phyloP scores from a whole-genome alignment of 495 filamentous ascomycete species.

The Penicillium maclennaniae region DNA sequence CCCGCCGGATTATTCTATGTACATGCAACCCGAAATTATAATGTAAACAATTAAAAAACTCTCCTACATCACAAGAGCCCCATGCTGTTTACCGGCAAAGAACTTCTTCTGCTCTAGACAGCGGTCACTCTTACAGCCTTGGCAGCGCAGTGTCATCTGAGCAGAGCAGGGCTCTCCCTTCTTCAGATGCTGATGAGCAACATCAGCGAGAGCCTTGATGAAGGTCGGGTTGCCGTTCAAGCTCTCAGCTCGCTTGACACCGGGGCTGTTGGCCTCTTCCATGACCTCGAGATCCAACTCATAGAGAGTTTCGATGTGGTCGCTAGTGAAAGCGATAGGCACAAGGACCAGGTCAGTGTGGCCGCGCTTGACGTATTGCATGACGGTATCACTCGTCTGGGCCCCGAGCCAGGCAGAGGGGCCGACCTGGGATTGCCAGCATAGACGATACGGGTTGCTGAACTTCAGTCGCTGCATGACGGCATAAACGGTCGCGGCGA shows the following conservation, averaged over 20 bases:
- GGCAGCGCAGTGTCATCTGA: slow-evolving; percentile 91
- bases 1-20: not conserved
- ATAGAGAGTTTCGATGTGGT: slow-evolving; percentile 97
- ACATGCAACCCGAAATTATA: not conserved
- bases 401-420: slow-evolving; percentile 94
- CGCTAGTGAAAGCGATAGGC: slow-evolving; percentile 95
- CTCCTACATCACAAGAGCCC: slow-evolving; percentile 33
- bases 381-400: slow-evolving; percentile 84
- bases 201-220: slow-evolving; percentile 82
- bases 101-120: slow-evolving; percentile 92
- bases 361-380: slow-evolving; percentile 83
- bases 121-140: slow-evolving; percentile 85
- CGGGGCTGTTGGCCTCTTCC: slow-evolving; percentile 72
- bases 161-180: slow-evolving; percentile 63
- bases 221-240: slow-evolving; percentile 90
- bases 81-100: slow-evolving; percentile 56
- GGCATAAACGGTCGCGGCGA: slow-evolving; percentile 93
- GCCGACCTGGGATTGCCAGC: slow-evolving; percentile 98
- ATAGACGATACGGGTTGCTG: slow-evolving; percentile 84
- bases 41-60: not conserved
- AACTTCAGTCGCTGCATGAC: slow-evolving; percentile 88
- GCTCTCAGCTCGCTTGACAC: slow-evolving; percentile 86
- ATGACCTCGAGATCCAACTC: slow-evolving; percentile 97
- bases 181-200: slow-evolving; percentile 75
- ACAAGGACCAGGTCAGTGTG: slow-evolving; percentile 89